Evolutionary conservation across 768 basidiomycete genomes (phyloP).

Genomic region (Scleroderma bovista): DNA sequence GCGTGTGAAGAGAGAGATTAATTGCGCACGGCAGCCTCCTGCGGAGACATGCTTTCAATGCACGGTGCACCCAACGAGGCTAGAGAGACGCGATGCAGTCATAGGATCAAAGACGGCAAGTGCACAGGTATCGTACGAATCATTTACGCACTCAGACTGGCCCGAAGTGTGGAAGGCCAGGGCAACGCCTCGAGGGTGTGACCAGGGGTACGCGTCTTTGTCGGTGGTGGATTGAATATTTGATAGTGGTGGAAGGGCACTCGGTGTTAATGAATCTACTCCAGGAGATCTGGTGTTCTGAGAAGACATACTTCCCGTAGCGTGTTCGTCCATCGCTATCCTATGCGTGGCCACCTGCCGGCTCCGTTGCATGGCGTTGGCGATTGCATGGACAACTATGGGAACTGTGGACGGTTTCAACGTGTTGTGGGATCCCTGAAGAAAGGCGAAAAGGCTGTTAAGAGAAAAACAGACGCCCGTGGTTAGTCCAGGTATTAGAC

Average conservation of each 20-base stretch:
- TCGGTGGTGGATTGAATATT: constrained; percentile 1
- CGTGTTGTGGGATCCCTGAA: constrained; percentile 10
- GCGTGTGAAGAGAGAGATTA: constrained; percentile 8
- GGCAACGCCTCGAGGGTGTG: constrained; percentile 4
- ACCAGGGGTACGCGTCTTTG: constrained; percentile 1
- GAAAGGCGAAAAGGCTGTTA: constrained; percentile 10
- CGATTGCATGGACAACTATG: constrained; percentile 9
- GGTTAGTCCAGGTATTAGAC: not conserved
- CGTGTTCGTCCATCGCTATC: not conserved
- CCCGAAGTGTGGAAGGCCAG: not conserved
- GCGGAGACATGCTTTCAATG: constrained; percentile 11
- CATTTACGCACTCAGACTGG: constrained; percentile 2
- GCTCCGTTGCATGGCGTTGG: constrained; percentile 11
- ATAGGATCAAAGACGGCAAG: constrained; percentile 1
- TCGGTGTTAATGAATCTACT: not conserved
- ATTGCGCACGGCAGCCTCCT: constrained; percentile 4
- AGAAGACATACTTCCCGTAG: not conserved
- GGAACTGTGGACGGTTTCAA: constrained; percentile 16
- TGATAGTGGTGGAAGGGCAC: constrained; percentile 3
- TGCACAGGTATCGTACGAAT: constrained; percentile 10
- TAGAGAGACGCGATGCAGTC: constrained; percentile 1
- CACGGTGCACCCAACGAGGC: constrained; percentile 13
- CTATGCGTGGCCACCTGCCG: constrained; percentile 9
- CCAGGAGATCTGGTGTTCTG: constrained; percentile 3
- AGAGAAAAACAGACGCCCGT: constrained; percentile 10